Evolutionary conservation across 2,329 filamentous ascomycete species (phyloP), one percentile per base, ranked within the genome.

Genomic region (Metarhizium humberi): DNA sequence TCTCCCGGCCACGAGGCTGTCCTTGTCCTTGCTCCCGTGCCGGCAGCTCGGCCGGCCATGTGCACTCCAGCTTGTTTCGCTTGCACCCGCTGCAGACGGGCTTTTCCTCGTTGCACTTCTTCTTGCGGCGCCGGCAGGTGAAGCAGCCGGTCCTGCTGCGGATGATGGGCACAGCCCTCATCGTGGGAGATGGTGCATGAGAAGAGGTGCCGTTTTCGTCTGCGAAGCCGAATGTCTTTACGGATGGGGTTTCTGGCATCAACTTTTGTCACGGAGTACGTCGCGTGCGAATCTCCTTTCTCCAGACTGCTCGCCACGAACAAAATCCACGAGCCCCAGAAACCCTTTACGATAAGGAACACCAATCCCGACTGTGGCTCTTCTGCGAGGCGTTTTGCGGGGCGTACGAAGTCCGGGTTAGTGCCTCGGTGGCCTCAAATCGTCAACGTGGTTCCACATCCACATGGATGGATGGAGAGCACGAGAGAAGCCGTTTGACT

Each of bases 11-110:
- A n/a, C 36, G 8, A 14, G 49, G 42, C 43, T 14, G 20, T 30
- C 18, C 42, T 36, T 32, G 47, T 13, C 1, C 30, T 29, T 32
- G 47, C 13, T 25, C 5, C 20, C 51, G 48, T 4, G 20, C 45
- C 25, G 53, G 55, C 18, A 56, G 55, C 30, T 65, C 60, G 18
- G 63, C 54, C n/a, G 63, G 67, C 78, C 78, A 81, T 51, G 71
- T 71, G 64, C 78, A 82, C 50, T 79, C 73, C 29, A 81, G 68
- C 56, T 77, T 77, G 51, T 80, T 70, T 45, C 78, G 72, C 62
- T 75, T 75, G 66, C 78, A 81, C 61, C 80, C 78, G 52, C 69
- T 74, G 62, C 79, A 81, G 18, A 74, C 64, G 6, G 78, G 78
- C 56, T 75, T 72, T 58, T 74, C 72, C 66, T 81, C 78, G 60